These are phyloP conservation scores for Pichia thaimueangensis DNA, from an alignment of 805 yeast genomes.

Conservation along the genomic window DNA sequence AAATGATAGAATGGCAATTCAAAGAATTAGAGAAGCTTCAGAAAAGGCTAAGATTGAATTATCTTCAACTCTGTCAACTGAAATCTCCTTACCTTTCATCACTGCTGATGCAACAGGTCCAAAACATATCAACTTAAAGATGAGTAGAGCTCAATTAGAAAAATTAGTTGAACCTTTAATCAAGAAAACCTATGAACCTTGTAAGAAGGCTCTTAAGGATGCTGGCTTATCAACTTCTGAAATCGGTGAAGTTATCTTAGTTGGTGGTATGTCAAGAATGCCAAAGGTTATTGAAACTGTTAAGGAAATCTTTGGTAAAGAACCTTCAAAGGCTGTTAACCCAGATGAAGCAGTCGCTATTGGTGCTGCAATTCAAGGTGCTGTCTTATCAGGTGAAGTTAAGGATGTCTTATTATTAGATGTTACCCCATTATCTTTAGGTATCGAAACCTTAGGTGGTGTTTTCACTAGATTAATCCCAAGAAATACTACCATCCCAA, in stretches of 20 bases:
- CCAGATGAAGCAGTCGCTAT: slow-evolving; percentile 94
- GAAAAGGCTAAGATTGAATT: slow-evolving; percentile 72
- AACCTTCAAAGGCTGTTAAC: slow-evolving; percentile 67
- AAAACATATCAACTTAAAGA: slow-evolving; percentile 49
- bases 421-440: slow-evolving; percentile 83
- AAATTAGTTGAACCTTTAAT: slow-evolving; percentile 59
- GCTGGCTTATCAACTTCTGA: slow-evolving; percentile 61
- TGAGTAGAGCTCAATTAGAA: slow-evolving; percentile 67
- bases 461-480: slow-evolving; percentile 88
- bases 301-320: slow-evolving; percentile 48
- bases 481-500: slow-evolving; percentile 94
- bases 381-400: slow-evolving; percentile 75
- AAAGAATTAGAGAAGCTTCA: slow-evolving; percentile 73
- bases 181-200: slow-evolving; percentile 64
- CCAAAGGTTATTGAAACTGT: slow-evolving; percentile 68
- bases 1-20: slow-evolving; percentile 52
- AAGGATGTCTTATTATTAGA: slow-evolving; percentile 72
- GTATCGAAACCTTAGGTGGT: slow-evolving; percentile 98
- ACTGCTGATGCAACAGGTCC: slow-evolving; percentile 40
- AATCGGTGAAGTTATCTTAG: slow-evolving; percentile 68
- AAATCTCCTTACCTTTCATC: slow-evolving; percentile 65
- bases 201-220: slow-evolving; percentile 66
- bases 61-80: slow-evolving; percentile 56
- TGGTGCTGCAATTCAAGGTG: slow-evolving; percentile 90
- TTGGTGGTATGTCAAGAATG: slow-evolving; percentile 91